phyloP scores from a whole-genome alignment of 2,329 filamentous ascomycete species.

The Gaeumannomyces sp. region DNA sequence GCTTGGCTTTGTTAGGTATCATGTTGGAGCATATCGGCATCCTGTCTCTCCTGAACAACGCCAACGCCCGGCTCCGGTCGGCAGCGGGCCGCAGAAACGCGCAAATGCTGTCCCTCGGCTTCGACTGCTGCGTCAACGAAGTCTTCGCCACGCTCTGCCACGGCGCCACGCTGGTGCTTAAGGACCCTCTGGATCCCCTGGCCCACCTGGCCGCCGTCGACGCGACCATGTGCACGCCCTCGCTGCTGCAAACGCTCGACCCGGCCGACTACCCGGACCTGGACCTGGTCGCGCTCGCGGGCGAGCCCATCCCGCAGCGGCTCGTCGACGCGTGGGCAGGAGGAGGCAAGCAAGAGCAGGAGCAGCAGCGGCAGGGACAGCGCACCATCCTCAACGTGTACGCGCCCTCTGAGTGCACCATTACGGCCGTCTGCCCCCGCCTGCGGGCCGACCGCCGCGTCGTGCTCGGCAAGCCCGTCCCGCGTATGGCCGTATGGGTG shows the following conservation, averaged over 20 bases:
- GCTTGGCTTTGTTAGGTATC: no score
- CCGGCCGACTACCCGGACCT: background rate
- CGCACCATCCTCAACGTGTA: background rate
- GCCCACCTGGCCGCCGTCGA: slow-evolving; percentile 23
- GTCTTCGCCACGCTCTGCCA: slow-evolving; percentile 3
- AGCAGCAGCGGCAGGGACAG: no score
- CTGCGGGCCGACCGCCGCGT: background rate
- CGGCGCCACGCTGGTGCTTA: background rate
- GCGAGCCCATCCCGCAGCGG: background rate
- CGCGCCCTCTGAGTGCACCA: slow-evolving; percentile 1
- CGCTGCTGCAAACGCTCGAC: background rate
- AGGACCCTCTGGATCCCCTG: slow-evolving; percentile 21
- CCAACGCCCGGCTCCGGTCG: background rate
- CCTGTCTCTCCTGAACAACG: background rate
- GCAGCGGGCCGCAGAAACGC: background rate
- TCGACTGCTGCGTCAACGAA: background rate
- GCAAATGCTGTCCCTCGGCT: background rate
- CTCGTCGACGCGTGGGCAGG: background rate
- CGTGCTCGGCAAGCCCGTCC: background rate
- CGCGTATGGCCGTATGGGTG: background rate
- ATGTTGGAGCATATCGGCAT: no score
- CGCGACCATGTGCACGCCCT: slow-evolving; percentile 32
- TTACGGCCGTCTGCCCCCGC: background rate
- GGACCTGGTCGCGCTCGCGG: background rate
- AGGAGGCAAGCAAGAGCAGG: no score